Conservation (phyloP, 1,139 yeast species). For the Saccharomycopsis hybrid region DNA sequence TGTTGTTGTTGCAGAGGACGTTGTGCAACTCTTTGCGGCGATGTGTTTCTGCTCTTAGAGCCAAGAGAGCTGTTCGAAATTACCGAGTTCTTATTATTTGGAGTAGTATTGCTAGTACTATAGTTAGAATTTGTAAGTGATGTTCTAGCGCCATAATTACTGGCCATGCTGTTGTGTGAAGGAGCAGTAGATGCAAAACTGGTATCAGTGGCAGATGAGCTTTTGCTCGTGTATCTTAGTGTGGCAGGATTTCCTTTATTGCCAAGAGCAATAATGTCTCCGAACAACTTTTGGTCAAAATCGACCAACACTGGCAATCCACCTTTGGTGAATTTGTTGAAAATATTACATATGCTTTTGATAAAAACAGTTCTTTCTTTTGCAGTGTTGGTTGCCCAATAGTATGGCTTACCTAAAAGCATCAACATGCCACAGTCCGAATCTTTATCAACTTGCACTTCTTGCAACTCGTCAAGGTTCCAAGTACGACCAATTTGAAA, state of each 20-base stretch:
- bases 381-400: slow-evolving; percentile 74
- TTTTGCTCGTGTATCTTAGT: slow-evolving; percentile 8
- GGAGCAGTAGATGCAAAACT: too few species aligned
- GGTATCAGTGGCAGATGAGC: too few species aligned
- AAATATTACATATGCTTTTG: slow-evolving; percentile 55
- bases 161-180: not conserved
- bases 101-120: too few species aligned
- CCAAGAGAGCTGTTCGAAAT: slow-evolving; percentile 8
- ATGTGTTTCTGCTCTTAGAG: not conserved
- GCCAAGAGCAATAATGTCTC: slow-evolving; percentile 18
- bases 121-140: slow-evolving; percentile 8
- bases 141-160: slow-evolving; percentile 4
- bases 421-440: slow-evolving; percentile 54
- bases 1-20: not conserved
- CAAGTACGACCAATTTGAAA: slow-evolving; percentile 93
- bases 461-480: slow-evolving; percentile 69
- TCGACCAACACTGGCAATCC: slow-evolving; percentile 54
- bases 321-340: slow-evolving; percentile 63
- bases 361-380: slow-evolving; percentile 63
- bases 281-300: slow-evolving; percentile 23
- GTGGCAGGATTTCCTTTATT: slow-evolving; percentile 19
- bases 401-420: slow-evolving; percentile 70
- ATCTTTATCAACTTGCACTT: slow-evolving; percentile 46
- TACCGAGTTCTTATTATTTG: slow-evolving; percentile 9
- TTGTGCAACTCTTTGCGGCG: not conserved